Evolutionary conservation across 352 stramenopile species (phyloP), one percentile per base, ranked within the genome.

Genomic region (Blastocystis sp.): DNA sequence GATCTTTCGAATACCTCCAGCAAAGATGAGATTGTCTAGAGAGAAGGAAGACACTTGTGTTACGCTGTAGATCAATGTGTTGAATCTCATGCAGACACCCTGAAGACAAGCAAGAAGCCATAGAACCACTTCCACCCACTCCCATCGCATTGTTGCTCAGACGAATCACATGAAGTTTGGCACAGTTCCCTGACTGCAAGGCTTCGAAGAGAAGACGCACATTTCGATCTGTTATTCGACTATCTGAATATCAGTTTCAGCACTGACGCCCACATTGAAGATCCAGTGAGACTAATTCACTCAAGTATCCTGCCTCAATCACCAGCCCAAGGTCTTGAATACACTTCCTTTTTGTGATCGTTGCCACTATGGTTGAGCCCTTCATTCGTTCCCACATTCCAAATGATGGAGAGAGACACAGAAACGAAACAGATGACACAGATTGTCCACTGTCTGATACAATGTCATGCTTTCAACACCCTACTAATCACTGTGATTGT

Each of bases 121-220:
- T 30, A 42, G 73, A 53, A n/a, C 42, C 37, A n/a, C 42, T 33
- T 17, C 73, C 73, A 19, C 53, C 51, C 5, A 84, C 73, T 22
- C 73, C 33, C 27, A 84, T 64, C 9, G 73, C 73, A 42, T 84
- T 84, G 73, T 84, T 84, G 56, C 73, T 69, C 1, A 84, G 53
- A 27, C 56, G 56, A 40, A 84, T 30, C 35, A 44, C 53, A 13
- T 44, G 22, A 13, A 84, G 73, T n/a, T 68, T 53, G 17, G 53
- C 22, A 53, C 73, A 84, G 33, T 60, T 66, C 1, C 73, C 73
- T n/a, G 53, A 51, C 0, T 64, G n/a, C 33, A 84, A 57, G 1
- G 73, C 53, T 24, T 84, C 19, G 17, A 27, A 69, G 4, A 84
- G 30, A 9, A 68, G 48, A 66, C 51, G 13, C 4, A 69, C 59